Evolutionary conservation across 495 filamentous ascomycete genomes (phyloP).

Genomic region (Rhizodiscina lignyota): DNA sequence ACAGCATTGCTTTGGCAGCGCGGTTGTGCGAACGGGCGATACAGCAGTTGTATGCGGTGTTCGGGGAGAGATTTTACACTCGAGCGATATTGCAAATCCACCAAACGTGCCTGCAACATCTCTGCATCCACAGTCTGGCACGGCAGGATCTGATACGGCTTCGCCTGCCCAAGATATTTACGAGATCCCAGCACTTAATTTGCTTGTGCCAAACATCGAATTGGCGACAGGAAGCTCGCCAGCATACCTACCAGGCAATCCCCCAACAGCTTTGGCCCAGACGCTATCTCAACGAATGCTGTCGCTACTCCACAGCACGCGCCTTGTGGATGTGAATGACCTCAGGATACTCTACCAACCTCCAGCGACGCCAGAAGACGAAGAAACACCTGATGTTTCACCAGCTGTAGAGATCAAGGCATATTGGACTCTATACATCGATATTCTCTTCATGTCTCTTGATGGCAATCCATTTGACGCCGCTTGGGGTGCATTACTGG

Average conservation of each 20-base stretch:
- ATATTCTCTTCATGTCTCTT: conserved; percentile 74
- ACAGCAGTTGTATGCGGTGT: conserved; percentile 87
- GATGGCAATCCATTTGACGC: conserved; percentile 85
- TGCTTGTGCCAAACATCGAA: conserved; percentile 88
- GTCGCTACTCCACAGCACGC: conserved; percentile 50
- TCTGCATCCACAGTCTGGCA: background rate
- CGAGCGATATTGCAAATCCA: conserved; percentile 44
- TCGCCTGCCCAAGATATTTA: conserved; percentile 19
- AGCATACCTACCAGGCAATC: conserved; percentile 63
- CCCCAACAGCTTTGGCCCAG: conserved; percentile 69
- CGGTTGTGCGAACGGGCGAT: conserved; percentile 74
- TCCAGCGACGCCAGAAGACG: conserved; percentile 22
- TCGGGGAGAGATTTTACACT: conserved; percentile 67
- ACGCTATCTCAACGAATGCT: conserved; percentile 62
- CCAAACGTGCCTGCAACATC: no score
- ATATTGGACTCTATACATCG: conserved; percentile 90
- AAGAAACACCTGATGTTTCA: conserved; percentile 20
- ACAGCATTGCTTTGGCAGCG: conserved; percentile 73
- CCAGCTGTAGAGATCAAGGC: conserved; percentile 45
- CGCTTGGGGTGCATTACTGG: conserved; percentile 68
- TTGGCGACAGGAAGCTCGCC: conserved; percentile 78
- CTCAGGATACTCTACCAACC: conserved; percentile 53
- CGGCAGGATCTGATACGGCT: conserved; percentile 3
- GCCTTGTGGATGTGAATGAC: conserved; percentile 42
- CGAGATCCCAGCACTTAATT: conserved; percentile 41